Evolutionary conservation across 2,329 filamentous ascomycete species (phyloP).

Genomic region (Verticillium nonalfalfae): DNA sequence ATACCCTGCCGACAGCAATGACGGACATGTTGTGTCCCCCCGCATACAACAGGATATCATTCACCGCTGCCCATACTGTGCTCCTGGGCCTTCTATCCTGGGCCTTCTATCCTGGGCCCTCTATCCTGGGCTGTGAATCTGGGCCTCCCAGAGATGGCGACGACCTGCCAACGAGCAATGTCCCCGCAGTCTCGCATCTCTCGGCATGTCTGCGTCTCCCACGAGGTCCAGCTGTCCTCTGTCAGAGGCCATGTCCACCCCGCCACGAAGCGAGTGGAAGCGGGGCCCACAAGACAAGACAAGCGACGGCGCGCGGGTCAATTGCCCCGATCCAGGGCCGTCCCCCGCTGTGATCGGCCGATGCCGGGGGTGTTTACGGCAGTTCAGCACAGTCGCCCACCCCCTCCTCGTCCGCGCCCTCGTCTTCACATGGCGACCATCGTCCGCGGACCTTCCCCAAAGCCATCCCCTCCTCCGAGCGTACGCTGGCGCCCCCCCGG

Average conservation of each 20-base stretch:
- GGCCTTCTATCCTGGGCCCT: no score
- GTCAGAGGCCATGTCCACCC: no score
- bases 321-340: background rate
- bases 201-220: background rate
- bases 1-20: background rate
- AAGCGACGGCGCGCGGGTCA: background rate
- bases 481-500: no score
- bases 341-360: background rate
- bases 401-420: background rate
- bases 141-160: no score
- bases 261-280: no score
- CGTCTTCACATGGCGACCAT: no score
- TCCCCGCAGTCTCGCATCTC: background rate
- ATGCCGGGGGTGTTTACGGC: background rate
- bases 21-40: background rate
- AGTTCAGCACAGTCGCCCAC: background rate
- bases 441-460: background rate
- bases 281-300: no score
- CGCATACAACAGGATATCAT: background rate
- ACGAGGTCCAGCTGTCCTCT: no score
- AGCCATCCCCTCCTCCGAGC: background rate
- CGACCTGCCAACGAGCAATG: background rate
- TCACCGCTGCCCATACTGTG: no score
- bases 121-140: no score
- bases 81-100: no score